A percentile compares a stretch with the other conserved stretches of the same genome.
Conservation (phyloP, 768 basidiomycete species). For the Tricholoma saponaceum region DNA sequence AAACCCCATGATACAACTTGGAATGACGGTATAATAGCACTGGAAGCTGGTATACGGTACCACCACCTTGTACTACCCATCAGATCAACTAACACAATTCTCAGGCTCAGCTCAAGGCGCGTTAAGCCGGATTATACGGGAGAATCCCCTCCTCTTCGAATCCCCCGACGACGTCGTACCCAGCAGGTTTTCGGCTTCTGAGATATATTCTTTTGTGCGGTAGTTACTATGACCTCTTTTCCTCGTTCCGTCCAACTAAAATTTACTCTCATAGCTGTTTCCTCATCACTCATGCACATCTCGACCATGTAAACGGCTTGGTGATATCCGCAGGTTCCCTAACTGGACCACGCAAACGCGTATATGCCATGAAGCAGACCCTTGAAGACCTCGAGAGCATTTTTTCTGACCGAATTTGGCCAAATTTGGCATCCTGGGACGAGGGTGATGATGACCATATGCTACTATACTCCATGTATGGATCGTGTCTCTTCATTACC, state of each 20-base stretch:
- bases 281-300: slow-evolving; percentile 83
- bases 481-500: slow-evolving; percentile 6
- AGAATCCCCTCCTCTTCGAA: slow-evolving; percentile 53
- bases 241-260: slow-evolving; percentile 2
- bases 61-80: neutral
- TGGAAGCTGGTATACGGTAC: slow-evolving; percentile 75
- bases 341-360: slow-evolving; percentile 53
- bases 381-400: slow-evolving; percentile 66
- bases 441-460: slow-evolving; percentile 55
- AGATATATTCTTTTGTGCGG: slow-evolving; percentile 54
- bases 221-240: slow-evolving; percentile 20
- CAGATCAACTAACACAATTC: neutral
- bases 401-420: slow-evolving; percentile 83
- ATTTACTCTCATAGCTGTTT: slow-evolving; percentile 55
- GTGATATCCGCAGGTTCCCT: slow-evolving; percentile 82
- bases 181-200: slow-evolving; percentile 34
- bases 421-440: slow-evolving; percentile 74
- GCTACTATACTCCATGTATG: slow-evolving; percentile 64
- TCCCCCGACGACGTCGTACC: slow-evolving; percentile 19
- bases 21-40: slow-evolving; percentile 76
- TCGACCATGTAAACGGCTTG: slow-evolving; percentile 85
- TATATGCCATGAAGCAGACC: slow-evolving; percentile 57
- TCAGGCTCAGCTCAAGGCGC: slow-evolving; percentile 87
- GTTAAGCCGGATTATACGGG: slow-evolving; percentile 53
- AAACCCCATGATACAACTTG: slow-evolving; percentile 65